A percentile compares a stretch with the other conserved stretches of the same genome.
Evolutionary conservation across 805 yeast species (phyloP).

Genomic region (Lachancea meyersii): DNA sequence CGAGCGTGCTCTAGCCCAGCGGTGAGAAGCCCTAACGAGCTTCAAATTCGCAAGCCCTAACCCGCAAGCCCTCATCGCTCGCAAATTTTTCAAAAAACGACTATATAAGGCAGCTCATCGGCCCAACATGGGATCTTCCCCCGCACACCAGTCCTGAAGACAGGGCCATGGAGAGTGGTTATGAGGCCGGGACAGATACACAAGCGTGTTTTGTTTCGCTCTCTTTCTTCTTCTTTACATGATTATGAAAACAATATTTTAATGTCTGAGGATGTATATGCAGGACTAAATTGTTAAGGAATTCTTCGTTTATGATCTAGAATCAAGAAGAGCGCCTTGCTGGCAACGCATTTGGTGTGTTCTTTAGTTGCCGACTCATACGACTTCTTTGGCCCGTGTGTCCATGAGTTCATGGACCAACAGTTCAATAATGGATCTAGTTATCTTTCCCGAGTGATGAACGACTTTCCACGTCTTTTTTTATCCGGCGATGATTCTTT

Average conservation of each 20-base stretch:
- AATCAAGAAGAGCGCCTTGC: background rate
- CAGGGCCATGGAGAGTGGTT: constrained; percentile 7
- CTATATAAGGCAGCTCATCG: background rate
- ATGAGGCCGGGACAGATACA: background rate
- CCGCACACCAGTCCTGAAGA: background rate
- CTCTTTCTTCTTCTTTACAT: constrained; percentile 15
- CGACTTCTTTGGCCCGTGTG: constrained; percentile 7
- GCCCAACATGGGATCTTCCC: background rate
- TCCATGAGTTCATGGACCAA: constrained; percentile 29
- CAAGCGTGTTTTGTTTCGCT: background rate
- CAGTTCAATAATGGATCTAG: constrained; percentile 12
- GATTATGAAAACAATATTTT: constrained; percentile 34
- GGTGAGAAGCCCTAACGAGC: background rate
- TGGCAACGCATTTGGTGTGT: background rate
- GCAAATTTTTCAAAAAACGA: constrained; percentile 1
- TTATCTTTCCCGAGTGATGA: constrained; percentile 25
- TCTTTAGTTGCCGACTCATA: background rate
- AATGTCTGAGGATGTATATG: constrained; percentile 69
- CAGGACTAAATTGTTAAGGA: constrained; percentile 64
- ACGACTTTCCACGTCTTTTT: constrained; percentile 35
- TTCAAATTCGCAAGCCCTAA: constrained; percentile 5
- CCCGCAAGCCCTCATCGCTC: background rate
- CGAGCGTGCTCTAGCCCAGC: no score
- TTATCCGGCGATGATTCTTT: constrained; percentile 37
- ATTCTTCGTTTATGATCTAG: constrained; percentile 69